Evolutionary conservation across 1,284 basidiomycete genomes (phyloP), one percentile per base, ranked within the genome.

Genomic region (Rhodotorula sp.): DNA sequence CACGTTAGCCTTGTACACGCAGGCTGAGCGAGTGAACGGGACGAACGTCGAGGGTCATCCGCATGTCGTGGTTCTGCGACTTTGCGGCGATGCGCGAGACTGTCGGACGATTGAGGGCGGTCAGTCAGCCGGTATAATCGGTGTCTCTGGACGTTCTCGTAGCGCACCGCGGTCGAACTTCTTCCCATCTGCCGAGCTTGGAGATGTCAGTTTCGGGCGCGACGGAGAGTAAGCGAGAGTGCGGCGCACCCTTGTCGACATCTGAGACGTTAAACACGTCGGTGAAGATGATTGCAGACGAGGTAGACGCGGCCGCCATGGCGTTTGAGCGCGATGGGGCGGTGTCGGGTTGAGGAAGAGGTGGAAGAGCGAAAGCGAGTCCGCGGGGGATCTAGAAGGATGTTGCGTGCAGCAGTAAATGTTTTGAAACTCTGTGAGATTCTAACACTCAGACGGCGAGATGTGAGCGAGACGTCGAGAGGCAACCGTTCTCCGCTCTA

Each of bases 61-160:
- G 85, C 91, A 96, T 94, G 77, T 89, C 87, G 77, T 91, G 89
- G 81, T 92, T 92, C 82, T 89, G 87, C 22, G 91, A 92, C 73
- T 86, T 86, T 53, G 88, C 91, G 5, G 67, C 87, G 64, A 96
- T 84, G 54, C 93, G 88, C 46, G 92, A 94, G 44, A 96, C 93
- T 92, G 59, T n/a, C 28, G 13, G 20, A 7, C 24, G 16, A 11
- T 44, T 2, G 40, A 44, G 44, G 10, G 1, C 5, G 2, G 26
- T 30, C 30, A 15, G 34, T 8, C 57, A 26, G 53, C 51, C 15
- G 10, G 15, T 28, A 51, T 34, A 54, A 34, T n/a, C 30, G 16
- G 26, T 58, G 26, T 58, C 47, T 58, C 48, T 61, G 55, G 47
- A 54, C 31, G 22, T 31, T 10, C 31, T 61, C n/a, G 67, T 72